Percentiles rank a stretch among this genome's conserved stretches.
These are phyloP conservation scores for Cudoniella acicularis DNA, from an alignment of 495 filamentous ascomycete species.

Conservation along the genomic window DNA sequence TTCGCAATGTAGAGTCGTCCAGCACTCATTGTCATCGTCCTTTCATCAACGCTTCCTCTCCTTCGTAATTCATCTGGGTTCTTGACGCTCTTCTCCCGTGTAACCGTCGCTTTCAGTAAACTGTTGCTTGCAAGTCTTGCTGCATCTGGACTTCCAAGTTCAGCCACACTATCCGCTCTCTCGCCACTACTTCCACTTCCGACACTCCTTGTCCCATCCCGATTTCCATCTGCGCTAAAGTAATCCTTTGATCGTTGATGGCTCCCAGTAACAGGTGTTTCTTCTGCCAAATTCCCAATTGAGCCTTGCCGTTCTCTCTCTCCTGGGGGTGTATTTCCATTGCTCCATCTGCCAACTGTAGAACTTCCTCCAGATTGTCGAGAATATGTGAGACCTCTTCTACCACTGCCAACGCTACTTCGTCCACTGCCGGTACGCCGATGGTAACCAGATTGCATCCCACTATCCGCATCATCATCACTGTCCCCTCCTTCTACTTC, in stretches of 20 bases:
- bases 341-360: conserved; percentile 56
- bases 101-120: conserved; percentile 45
- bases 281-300: conserved; percentile 17
- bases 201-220: conserved; percentile 36
- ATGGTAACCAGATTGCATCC: conserved; percentile 54
- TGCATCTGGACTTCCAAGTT: conserved; percentile 30
- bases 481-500: conserved; percentile 84
- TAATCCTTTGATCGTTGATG: conserved; percentile 36
- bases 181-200: conserved; percentile 50
- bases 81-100: conserved; percentile 62
- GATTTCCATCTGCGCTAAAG: conserved; percentile 35
- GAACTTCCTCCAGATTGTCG: conserved; percentile 29
- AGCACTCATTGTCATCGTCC: conserved; percentile 75
- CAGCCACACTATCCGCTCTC: conserved; percentile 45
- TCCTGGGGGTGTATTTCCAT: conserved; percentile 61
- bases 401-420: conserved; percentile 66
- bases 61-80: conserved; percentile 73
- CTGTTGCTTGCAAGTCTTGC: conserved; percentile 49
- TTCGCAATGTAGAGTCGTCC: conserved; percentile 91
- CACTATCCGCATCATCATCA: conserved; percentile 65
- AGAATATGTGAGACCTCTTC: conserved; percentile 31
- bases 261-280: conserved; percentile 20
- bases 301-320: conserved; percentile 21
- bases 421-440: conserved; percentile 70
- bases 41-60: conserved; percentile 91